Evolutionary conservation across 2,329 filamentous ascomycete species (phyloP), one percentile per base, ranked within the genome.

Genomic region (Colletotrichum sp.): DNA sequence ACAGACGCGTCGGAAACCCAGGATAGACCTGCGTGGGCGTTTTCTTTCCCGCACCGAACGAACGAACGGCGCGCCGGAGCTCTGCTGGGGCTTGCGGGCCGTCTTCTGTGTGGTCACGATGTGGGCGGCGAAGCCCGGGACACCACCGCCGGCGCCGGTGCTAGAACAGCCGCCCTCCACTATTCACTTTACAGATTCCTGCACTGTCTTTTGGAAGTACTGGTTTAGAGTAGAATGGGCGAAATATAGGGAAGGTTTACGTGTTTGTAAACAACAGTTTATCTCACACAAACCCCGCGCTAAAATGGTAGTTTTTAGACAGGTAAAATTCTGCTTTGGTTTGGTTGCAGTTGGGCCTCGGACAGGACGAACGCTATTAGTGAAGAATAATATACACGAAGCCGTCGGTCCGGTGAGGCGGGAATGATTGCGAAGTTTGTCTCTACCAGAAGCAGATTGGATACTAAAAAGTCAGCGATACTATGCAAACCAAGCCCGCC

Each of bases 121-220:
- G 65, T 68, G 48, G 65, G 26, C 64, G 43, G 52, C 48, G 28
- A 32, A 24, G 61, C 21, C 39, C 66, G 52, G 14, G 52, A 30
- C 66, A 55, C 32, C 52, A 52, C 30, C 28, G n/a, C 14, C 64
- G 16, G n/a, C 18, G 30, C 30, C 32, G 32, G 60, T 30, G 57
- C 57, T 61, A 28, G 24, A 26, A n/a, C 28, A 61, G 32, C 36
- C 32, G 21, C 60, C 52, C 68, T 65, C 72, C 72, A 75, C 68
- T 61, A 48, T 48, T 26, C 73, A 75, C 73, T 75, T 63, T 75
- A 39, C 10, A 72, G n/a, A 30, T 75, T 75, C 73, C 73, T 75
- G 73, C 73, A 72, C 73, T 75, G 72, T 74, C 12, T 36, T 5
- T 24, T 4, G 16, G 0, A 59, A 39, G 52, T 68, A 68, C 24